Conservation (phyloP, 1,139 yeast species). For the Saccharomyces hybrid region DNA sequence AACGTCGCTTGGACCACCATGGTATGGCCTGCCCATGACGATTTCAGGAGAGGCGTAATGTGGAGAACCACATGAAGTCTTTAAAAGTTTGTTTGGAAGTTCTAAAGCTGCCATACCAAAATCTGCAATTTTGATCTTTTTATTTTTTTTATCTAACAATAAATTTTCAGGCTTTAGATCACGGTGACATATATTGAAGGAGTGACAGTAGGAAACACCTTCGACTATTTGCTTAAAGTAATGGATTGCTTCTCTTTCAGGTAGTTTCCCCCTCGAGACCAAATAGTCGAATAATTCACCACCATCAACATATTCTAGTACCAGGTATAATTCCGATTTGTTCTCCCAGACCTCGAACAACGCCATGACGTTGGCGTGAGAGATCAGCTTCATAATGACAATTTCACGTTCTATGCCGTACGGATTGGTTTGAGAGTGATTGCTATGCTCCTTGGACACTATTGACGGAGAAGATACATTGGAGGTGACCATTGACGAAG, state of each 20-base stretch:
- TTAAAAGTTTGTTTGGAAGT: conserved; percentile 59
- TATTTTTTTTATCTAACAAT: conserved; percentile 50
- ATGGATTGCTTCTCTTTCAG: conserved; percentile 64
- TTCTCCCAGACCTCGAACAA: conserved; percentile 82
- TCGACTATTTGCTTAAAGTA: conserved; percentile 67
- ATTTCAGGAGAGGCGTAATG: conserved; percentile 87
- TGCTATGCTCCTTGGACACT: conserved; percentile 6
- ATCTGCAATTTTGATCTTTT: conserved; percentile 71
- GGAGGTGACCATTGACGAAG: conserved; percentile 10
- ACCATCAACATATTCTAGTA: conserved; percentile 74
- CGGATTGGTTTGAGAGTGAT: conserved; percentile 31
- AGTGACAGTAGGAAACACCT: conserved; percentile 79
- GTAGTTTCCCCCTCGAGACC: conserved; percentile 74
- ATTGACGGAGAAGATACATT: conserved; percentile 14
- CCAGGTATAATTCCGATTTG: conserved; percentile 62
- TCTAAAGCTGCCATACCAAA: conserved; percentile 86
- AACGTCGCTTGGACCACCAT: conserved; percentile 76
- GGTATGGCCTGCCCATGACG: conserved; percentile 67
- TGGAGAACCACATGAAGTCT: conserved; percentile 80
- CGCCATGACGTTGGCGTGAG: conserved; percentile 70
- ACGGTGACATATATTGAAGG: conserved; percentile 72
- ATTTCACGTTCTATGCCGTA: conserved; percentile 80
- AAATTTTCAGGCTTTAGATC: conserved; percentile 77
- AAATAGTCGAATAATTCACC: conserved; percentile 72
- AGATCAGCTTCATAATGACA: conserved; percentile 69